These are phyloP conservation scores for Plasmodium ovale DNA, from an alignment of 169 alveolate genomes.

Conservation along the genomic window DNA sequence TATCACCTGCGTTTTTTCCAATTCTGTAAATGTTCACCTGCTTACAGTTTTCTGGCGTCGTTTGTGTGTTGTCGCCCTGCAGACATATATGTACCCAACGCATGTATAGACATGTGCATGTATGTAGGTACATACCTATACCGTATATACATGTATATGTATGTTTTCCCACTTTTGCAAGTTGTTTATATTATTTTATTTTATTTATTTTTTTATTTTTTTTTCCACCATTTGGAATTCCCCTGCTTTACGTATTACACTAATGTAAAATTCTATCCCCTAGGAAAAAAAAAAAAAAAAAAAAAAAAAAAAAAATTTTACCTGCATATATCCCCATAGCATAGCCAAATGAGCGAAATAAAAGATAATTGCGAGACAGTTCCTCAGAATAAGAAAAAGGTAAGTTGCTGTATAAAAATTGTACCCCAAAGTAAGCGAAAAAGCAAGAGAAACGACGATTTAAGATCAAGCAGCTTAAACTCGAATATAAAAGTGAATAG, in stretches of 20 bases:
- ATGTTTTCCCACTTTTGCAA: not conserved
- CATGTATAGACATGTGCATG: too few relatives aligned
- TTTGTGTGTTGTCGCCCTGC: too few relatives aligned
- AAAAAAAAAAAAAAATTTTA: not conserved
- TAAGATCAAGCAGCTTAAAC: not conserved
- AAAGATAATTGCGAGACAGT: not conserved
- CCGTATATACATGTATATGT: too few relatives aligned
- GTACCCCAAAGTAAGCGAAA: constrained; percentile 16
- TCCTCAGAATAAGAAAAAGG: not conserved
- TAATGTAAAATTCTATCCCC: not conserved
- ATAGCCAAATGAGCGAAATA: not conserved
- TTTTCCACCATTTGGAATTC: not conserved
- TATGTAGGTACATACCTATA: too few relatives aligned
- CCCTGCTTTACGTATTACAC: not conserved
- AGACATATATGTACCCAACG: too few relatives aligned
- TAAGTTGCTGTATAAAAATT: constrained; percentile 26
- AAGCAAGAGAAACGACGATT: not conserved
- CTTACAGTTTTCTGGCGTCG: too few relatives aligned
- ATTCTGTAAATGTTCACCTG: too few relatives aligned
- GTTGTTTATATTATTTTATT: too few relatives aligned
- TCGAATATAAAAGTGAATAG: not conserved
- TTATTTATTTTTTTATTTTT: not conserved
- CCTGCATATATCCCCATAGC: not conserved
- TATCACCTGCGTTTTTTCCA: too few relatives aligned
- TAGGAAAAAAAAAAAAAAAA: not conserved